These are phyloP conservation scores for Globisporangium orthogonon DNA, from an alignment of 352 stramenopile genomes.

Conservation along the genomic window DNA sequence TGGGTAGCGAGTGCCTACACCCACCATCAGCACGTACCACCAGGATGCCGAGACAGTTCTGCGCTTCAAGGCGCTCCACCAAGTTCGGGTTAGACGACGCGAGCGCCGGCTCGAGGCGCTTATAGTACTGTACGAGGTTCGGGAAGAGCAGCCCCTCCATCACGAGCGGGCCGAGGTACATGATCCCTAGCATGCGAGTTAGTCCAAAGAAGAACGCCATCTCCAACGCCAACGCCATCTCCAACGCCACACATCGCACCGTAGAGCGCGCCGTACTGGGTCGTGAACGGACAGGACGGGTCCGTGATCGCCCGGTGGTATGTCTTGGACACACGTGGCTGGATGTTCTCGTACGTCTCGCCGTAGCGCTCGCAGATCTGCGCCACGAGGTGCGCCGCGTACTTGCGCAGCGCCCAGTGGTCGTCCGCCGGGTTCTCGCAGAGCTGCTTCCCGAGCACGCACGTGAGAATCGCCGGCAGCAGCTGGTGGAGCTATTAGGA, in stretches of 20 bases:
- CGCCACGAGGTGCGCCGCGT: constrained; percentile 69
- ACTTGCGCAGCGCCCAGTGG: constrained; percentile 90
- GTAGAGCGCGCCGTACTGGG: constrained; percentile 91
- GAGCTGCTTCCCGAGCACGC: constrained; percentile 87
- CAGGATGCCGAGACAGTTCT: constrained; percentile 83
- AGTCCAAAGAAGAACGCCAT: too few species aligned
- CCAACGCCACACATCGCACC: constrained; percentile 23
- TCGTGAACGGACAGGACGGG: constrained; percentile 71
- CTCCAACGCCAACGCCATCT: not conserved
- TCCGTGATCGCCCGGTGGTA: constrained; percentile 86
- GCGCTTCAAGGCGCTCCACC: constrained; percentile 74
- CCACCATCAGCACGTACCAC: constrained; percentile 42
- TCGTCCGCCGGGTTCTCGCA: constrained; percentile 83
- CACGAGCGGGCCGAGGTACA: constrained; percentile 88
- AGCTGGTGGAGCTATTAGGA: constrained; percentile 87
- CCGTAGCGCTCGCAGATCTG: constrained; percentile 84
- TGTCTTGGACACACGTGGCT: constrained; percentile 88
- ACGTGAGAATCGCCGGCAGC: constrained; percentile 90
- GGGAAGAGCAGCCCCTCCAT: constrained; percentile 92
- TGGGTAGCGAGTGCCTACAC: too few species aligned
- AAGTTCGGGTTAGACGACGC: constrained; percentile 66
- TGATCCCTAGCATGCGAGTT: constrained; percentile 38
- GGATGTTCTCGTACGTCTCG: constrained; percentile 90
- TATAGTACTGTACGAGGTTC: constrained; percentile 84
- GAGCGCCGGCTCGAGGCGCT: constrained; percentile 74